Conservation (phyloP, 305 asterid species). For the Solanum aculeatissimum region DNA sequence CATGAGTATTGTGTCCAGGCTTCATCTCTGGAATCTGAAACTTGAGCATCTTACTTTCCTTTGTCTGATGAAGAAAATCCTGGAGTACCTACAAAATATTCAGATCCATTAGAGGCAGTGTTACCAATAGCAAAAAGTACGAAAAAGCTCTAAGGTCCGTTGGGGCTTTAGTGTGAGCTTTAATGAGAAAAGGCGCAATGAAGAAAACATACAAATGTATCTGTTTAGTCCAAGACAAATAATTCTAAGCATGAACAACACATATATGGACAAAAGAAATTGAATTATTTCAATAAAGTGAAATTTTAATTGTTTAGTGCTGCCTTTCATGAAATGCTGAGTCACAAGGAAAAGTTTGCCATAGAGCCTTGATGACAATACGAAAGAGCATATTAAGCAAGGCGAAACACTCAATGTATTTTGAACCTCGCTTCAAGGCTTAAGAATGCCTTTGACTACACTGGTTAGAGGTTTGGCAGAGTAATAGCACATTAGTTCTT, state of each 20-base stretch:
- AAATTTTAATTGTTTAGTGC: neutral
- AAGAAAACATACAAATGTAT: neutral
- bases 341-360: neutral
- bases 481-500: no score
- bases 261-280: neutral
- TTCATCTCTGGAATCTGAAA: constrained; percentile 29
- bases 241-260: neutral
- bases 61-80: constrained; percentile 59
- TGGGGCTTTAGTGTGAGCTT: neutral
- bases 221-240: neutral
- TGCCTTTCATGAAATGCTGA: neutral
- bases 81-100: constrained; percentile 46
- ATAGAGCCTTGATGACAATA: neutral
- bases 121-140: neutral
- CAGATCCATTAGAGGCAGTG: neutral
- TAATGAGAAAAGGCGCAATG: neutral
- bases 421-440: neutral
- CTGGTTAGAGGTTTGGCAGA: neutral
- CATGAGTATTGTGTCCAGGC: constrained; percentile 45
- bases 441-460: neutral
- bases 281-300: neutral
- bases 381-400: neutral
- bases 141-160: neutral
- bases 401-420: neutral
- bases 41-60: constrained; percentile 38